Conservation (phyloP, 768 basidiomycete genomes). For the Mycena sanguinolenta region DNA sequence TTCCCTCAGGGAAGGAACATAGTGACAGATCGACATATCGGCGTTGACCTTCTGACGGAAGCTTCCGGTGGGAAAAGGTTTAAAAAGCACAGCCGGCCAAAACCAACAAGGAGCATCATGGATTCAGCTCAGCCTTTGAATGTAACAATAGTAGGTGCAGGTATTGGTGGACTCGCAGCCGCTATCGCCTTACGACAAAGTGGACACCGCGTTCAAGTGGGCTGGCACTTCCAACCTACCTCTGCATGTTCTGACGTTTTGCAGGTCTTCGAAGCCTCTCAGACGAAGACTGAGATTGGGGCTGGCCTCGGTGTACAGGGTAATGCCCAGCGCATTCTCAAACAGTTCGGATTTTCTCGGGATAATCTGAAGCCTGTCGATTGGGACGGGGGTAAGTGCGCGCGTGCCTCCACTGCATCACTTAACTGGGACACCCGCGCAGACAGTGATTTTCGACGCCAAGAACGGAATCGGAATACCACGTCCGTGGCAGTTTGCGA, state of each 20-base stretch:
- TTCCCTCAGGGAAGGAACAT: too few relatives aligned
- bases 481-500: background rate
- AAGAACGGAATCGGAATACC: constrained; percentile 4
- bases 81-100: background rate
- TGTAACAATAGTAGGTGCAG: constrained; percentile 3
- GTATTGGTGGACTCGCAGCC: constrained; percentile 6
- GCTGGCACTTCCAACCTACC: background rate
- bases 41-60: background rate
- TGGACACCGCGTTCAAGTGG: constrained; percentile 17
- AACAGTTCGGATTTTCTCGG: constrained; percentile 3
- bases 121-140: constrained; percentile 1
- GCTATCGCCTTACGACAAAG: constrained; percentile 5
- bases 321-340: constrained; percentile 20
- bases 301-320: constrained; percentile 24
- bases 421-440: too few relatives aligned
- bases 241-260: background rate
- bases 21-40: background rate
- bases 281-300: constrained; percentile 22
- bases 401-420: background rate
- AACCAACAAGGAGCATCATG: background rate
- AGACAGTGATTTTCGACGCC: constrained; percentile 12
- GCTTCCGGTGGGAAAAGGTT: background rate
- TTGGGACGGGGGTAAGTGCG: constrained; percentile 3
- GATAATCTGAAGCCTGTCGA: constrained; percentile 12
- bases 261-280: constrained; percentile 26